These are phyloP conservation scores for Lasiodiplodia gonubiensis DNA, from an alignment of 2,329 filamentous ascomycete species.

Conservation along the genomic window DNA sequence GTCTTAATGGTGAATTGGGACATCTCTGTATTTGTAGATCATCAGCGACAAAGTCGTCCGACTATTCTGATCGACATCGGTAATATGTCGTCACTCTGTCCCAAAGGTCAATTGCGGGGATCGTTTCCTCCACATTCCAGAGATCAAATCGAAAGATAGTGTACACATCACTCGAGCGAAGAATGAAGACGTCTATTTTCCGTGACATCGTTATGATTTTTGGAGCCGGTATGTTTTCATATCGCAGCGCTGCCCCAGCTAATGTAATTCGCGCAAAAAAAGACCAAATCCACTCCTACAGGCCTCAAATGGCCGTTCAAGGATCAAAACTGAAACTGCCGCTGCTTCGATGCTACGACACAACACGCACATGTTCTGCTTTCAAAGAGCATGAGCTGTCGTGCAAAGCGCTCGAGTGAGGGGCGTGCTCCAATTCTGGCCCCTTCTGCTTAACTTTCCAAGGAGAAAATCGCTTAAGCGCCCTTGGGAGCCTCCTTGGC, in stretches of 20 bases:
- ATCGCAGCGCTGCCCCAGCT: constrained; percentile 27
- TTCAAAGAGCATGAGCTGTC: constrained; percentile 9
- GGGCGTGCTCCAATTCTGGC: constrained; percentile 13
- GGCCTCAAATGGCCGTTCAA: constrained; percentile 22
- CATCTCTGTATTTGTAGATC: too few species aligned
- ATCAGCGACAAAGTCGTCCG: too few species aligned
- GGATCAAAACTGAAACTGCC: constrained; percentile 24
- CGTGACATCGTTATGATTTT: constrained; percentile 29
- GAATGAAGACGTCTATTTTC: constrained; percentile 26
- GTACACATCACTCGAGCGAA: constrained; percentile 1
- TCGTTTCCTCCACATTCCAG: constrained; percentile 1
- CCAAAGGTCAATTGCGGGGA: constrained; percentile 35
- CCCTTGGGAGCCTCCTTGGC: constrained; percentile 83
- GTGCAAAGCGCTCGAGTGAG: constrained; percentile 8
- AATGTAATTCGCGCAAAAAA: constrained; percentile 25
- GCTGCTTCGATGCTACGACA: constrained; percentile 9
- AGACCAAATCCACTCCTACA: constrained; percentile 22
- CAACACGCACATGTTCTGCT: constrained; percentile 15
- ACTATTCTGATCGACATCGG: background rate
- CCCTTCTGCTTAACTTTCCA: constrained; percentile 24
- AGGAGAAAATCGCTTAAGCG: constrained; percentile 28
- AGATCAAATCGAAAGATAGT: background rate
- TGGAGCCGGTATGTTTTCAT: constrained; percentile 29
- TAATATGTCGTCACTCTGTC: constrained; percentile 59
- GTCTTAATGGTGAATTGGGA: too few species aligned